A percentile compares a stretch with the other conserved stretches of the same genome.
These are phyloP conservation scores for Coemansia sp. DNA, from an alignment of 192 early-diverging fungal species.

Conservation along the genomic window DNA sequence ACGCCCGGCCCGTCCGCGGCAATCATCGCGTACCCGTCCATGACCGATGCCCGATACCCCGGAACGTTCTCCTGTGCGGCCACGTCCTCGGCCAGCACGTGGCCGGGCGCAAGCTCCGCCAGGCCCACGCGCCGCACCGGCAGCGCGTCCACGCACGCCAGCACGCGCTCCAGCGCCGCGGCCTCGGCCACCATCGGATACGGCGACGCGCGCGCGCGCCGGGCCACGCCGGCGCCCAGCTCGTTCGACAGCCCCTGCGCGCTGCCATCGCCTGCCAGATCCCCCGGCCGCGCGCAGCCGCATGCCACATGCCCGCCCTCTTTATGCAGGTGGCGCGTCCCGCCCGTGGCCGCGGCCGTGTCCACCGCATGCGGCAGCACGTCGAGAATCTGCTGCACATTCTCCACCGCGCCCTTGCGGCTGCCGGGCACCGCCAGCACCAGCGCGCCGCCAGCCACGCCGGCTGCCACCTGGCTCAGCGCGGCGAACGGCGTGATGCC, in stretches of 20 bases:
- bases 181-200: slow-evolving; percentile 75
- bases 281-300: slow-evolving; percentile 24
- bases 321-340: slow-evolving; percentile 9
- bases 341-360: slow-evolving; percentile 16
- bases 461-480: slow-evolving; percentile 72
- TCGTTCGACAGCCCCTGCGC: slow-evolving; percentile 3
- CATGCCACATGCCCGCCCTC: slow-evolving; percentile 3
- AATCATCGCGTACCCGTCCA: slow-evolving; percentile 94
- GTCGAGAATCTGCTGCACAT: slow-evolving; percentile 64
- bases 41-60: slow-evolving; percentile 77
- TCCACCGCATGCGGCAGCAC: slow-evolving; percentile 84
- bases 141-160: slow-evolving; percentile 32
- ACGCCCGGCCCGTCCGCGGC: slow-evolving; percentile 75
- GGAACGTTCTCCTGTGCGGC: slow-evolving; percentile 72
- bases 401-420: slow-evolving; percentile 80
- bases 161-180: slow-evolving; percentile 60
- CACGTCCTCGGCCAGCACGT: slow-evolving; percentile 74
- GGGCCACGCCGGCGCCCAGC: slow-evolving; percentile 51
- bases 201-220: slow-evolving; percentile 70
- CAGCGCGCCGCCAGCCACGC: slow-evolving; percentile 57
- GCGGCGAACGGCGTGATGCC: slow-evolving; percentile 86
- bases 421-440: slow-evolving; percentile 89
- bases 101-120: slow-evolving; percentile 46
- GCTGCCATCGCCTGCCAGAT: too few relatives aligned
- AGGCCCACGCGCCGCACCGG: slow-evolving; percentile 7